Evolutionary conservation across 192 early-diverging fungal species (phyloP), one percentile per base, ranked within the genome.

Genomic region (Chytriomyces hyalinus): DNA sequence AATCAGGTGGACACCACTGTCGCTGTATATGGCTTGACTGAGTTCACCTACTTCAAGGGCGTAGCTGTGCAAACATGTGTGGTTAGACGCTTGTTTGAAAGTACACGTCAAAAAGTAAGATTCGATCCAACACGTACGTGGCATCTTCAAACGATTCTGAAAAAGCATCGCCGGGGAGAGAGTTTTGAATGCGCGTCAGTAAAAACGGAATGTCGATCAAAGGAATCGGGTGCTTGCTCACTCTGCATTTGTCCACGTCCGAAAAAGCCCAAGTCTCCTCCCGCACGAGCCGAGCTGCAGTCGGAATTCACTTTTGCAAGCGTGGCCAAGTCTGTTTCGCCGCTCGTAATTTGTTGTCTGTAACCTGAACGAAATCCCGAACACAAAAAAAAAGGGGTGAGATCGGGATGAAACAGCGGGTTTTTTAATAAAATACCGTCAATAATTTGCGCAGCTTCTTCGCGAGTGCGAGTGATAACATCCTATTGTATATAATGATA

Each of bases 1-100:
- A 76, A 99, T 98, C 20, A 99, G 85, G 79, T 98, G 97, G 15
- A 97, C 89, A 28, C 97, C 97, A 77, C 92, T 94, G 78, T 98
- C 96, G 43, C 93, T 91, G 85, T 91, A 92, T 22, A 99, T 88
- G 22, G 91, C 92, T 60, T 87, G 78, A 77, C 91, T 93, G 47
- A 97, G 82, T 82, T 97, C 89, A 10, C 94, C 95, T 9, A 97
- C 91, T 75, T 92, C 51, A 0, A 99, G 84, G 0, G 84, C 92
- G 88, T 93, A 94, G 24, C 79, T 83, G 67, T 15, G 49, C 36
- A 17, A n/a, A 64, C 11, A 15, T 24, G 43, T 13, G 43, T 26
- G 22, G 47, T 48, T 17, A 69, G 24, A 26, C 24, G 24, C 24
- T 26, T 26, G 24, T n/a, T n/a, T n/a, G 24, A 26, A 26, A 26